phyloP scores from a whole-genome alignment of 2,329 filamentous ascomycete genomes.

The Tolypocladium sp. region DNA sequence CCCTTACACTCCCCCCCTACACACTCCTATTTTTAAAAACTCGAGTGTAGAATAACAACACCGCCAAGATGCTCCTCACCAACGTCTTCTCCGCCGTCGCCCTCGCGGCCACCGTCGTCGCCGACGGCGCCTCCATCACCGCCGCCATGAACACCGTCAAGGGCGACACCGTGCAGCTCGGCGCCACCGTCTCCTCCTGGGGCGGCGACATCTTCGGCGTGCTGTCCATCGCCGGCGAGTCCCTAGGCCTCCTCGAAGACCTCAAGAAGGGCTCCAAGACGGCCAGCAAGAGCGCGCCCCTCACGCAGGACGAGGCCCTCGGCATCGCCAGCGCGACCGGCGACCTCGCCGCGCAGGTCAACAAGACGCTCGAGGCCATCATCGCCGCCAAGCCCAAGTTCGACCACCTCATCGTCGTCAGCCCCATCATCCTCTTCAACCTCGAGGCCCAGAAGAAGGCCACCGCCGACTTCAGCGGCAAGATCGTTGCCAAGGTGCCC shows the following conservation, averaged over 20 bases:
- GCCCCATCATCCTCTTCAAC: conserved; percentile 31
- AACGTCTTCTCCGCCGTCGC: conserved; percentile 12
- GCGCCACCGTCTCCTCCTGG: conserved; percentile 25
- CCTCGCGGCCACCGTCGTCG: conserved; percentile 16
- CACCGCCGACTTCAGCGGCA: conserved; percentile 25
- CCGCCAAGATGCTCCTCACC: conserved; percentile 12
- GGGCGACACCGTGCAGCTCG: conserved; percentile 21
- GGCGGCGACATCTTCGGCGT: conserved; percentile 26
- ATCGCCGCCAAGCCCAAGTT: conserved; percentile 33
- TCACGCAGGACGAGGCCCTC: conserved; percentile 28
- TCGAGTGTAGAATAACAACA: too few species aligned
- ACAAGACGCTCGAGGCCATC: conserved; percentile 27
- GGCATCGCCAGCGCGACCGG: conserved; percentile 26
- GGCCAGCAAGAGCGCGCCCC: conserved; percentile 25
- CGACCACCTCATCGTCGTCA: conserved; percentile 30
- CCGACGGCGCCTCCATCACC: conserved; percentile 22
- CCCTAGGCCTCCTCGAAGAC: conserved; percentile 25
- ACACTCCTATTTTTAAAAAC: neutral
- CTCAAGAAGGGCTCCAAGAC: conserved; percentile 28
- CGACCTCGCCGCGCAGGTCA: conserved; percentile 25
- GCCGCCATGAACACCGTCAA: conserved; percentile 24
- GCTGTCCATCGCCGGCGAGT: conserved; percentile 29
- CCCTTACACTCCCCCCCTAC: neutral
- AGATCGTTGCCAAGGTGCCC: conserved; percentile 31
- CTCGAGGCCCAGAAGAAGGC: conserved; percentile 30